Conservation (phyloP, 768 basidiomycete genomes). For the Brasilioporus rufonigricans region DNA sequence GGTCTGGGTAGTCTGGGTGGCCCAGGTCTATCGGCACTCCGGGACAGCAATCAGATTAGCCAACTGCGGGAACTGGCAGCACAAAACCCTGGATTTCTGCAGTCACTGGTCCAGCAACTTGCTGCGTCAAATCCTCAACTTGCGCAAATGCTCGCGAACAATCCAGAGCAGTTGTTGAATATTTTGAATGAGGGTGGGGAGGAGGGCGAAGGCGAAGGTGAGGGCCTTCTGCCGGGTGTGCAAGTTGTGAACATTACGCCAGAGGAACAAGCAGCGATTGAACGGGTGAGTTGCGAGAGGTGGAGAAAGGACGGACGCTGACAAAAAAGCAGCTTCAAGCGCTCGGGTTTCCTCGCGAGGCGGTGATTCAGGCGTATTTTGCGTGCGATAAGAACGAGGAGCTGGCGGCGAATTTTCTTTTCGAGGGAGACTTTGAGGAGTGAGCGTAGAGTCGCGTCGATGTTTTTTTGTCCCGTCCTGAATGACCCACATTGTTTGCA, state of each 20-base stretch:
- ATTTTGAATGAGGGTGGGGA: conserved; percentile 51
- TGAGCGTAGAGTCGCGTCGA: not conserved
- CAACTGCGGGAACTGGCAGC: conserved; percentile 70
- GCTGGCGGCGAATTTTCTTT: conserved; percentile 90
- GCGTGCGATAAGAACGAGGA: conserved; percentile 98
- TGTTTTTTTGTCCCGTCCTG: not conserved
- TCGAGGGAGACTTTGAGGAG: conserved; percentile 43
- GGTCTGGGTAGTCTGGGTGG: conserved; percentile 21
- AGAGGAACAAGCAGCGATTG: conserved; percentile 87
- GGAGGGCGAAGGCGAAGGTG: conserved; percentile 38
- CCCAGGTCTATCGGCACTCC: conserved; percentile 52
- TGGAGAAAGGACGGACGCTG: not conserved
- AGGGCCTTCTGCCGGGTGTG: conserved; percentile 30
- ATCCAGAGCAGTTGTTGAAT: conserved; percentile 69
- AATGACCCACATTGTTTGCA: conserved; percentile 27
- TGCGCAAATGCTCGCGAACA: conserved; percentile 60
- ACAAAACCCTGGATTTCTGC: conserved; percentile 76
- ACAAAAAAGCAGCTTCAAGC: conserved; percentile 60
- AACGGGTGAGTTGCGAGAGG: conserved; percentile 60
- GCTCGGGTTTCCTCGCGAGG: conserved; percentile 82
- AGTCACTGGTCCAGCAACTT: conserved; percentile 83
- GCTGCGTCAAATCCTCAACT: conserved; percentile 71
- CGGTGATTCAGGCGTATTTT: conserved; percentile 87
- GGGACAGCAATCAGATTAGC: conserved; percentile 61
- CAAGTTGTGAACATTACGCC: conserved; percentile 71